Evolutionary conservation across 306 rosid species (phyloP), one percentile per base, ranked within the genome.

Genomic region (Cyamopsis tetragonoloba): DNA sequence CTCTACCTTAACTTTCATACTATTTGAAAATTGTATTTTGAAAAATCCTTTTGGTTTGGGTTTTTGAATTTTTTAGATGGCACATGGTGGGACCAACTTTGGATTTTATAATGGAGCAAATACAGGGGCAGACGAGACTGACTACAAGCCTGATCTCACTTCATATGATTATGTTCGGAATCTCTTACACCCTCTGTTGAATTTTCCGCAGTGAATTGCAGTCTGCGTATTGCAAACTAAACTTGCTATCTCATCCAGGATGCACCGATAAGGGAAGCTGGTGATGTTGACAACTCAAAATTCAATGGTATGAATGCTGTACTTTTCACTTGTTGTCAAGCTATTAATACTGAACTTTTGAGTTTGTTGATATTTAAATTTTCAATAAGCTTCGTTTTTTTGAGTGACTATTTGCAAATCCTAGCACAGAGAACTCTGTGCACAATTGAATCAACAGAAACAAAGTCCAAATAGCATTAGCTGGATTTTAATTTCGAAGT

Each of bases 31-130:
- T 60, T 19, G 14, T 47, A 23, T 58, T 72, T 17, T 72, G 47
- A 28, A 58, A 41, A 15, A 62, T 49, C 50, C 22, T 64, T 69
- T 74, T 62, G 66, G 75, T 22, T 41, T 53, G 18, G 34, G 15
- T 55, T 70, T 74, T 80, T 53, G 66, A 48, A 73, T 69, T 70
- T 73, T n/a, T 64, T 76, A 89, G 98, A 89, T 93, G 98, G 97
- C 84, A 23, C 90, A 93, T 79, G 98, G 98, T 42, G 97, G 97
- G 60, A 86, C 97, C 70, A 93, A 93, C 82, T 93, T 93, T 73
- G 97, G 96, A 43, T 93, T 93, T 77, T 93, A 89, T 50, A 89
- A 44, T 76, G 97, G 98, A 51, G 98, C 98, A 22, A 93, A 89
- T 77, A 76, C 89, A 22, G 95, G 95, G 63, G 59, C 9, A 37